Conservation (phyloP, 192 early-diverging fungal species). For the Backusella tarrabulga region DNA sequence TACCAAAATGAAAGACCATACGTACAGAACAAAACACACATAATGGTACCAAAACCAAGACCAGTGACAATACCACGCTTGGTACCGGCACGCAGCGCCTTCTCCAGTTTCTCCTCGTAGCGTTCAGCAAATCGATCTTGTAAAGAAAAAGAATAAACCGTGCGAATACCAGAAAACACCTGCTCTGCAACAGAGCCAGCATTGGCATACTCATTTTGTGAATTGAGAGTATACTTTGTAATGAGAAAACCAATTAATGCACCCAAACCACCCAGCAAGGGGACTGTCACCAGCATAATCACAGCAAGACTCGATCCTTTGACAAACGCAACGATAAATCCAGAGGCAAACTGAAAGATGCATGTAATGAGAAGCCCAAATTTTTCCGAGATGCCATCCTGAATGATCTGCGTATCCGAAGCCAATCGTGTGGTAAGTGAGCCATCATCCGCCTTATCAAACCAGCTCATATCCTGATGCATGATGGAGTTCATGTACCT, state of each 20-base stretch:
- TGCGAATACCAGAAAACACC: conserved; percentile 77
- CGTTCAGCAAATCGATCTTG: conserved; percentile 64
- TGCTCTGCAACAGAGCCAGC: conserved; percentile 87
- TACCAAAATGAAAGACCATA: conserved; percentile 86
- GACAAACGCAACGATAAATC: conserved; percentile 77
- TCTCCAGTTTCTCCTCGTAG: conserved; percentile 57
- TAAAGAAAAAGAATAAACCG: conserved; percentile 81
- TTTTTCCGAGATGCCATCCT: conserved; percentile 88
- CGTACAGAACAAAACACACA: conserved; percentile 66
- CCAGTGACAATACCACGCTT: conserved; percentile 59
- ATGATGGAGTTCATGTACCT: conserved; percentile 73
- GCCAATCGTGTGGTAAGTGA: conserved; percentile 86
- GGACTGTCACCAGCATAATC: conserved; percentile 60
- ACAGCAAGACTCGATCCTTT: conserved; percentile 61
- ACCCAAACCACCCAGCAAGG: conserved; percentile 54
- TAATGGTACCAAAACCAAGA: conserved; percentile 66
- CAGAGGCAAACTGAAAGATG: conserved; percentile 61
- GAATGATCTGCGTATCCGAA: conserved; percentile 77
- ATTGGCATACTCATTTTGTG: conserved; percentile 67
- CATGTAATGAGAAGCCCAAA: conserved; percentile 66
- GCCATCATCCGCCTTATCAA: conserved; percentile 72
- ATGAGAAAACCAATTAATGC: conserved; percentile 32
- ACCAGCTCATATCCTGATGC: conserved; percentile 84
- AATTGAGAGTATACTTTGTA: conserved; percentile 41
- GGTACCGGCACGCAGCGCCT: conserved; percentile 61